A percentile compares a stretch with the other conserved stretches of the same genome.
Evolutionary conservation across 2,329 filamentous ascomycete species (phyloP).

Genomic region (Leptoxyphium fumago): DNA sequence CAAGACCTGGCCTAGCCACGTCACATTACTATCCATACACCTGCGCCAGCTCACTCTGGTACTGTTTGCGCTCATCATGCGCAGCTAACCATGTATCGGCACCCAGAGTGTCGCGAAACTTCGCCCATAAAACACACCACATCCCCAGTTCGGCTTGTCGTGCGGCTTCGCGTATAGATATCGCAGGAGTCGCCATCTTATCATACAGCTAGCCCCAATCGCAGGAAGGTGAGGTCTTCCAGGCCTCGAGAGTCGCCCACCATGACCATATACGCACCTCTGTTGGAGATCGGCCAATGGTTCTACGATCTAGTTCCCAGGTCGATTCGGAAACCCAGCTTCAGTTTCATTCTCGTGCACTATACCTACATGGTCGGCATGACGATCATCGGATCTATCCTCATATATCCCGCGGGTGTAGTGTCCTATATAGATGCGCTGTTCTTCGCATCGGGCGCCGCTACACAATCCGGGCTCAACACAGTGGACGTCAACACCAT

Average conservation of each 20-base stretch:
- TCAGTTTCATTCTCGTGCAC: slow-evolving; percentile 68
- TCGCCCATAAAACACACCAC: too few relatives aligned
- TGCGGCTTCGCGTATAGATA: too few relatives aligned
- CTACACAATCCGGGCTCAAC: slow-evolving; percentile 89
- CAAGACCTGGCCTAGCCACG: too few relatives aligned
- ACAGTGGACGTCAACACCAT: slow-evolving; percentile 43
- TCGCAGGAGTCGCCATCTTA: too few relatives aligned
- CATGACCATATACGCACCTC: neutral
- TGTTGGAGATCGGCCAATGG: neutral
- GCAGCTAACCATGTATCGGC: too few relatives aligned
- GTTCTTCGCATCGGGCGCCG: slow-evolving; percentile 70
- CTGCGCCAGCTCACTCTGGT: too few relatives aligned
- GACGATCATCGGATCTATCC: slow-evolving; percentile 58
- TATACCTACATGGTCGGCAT: slow-evolving; percentile 64
- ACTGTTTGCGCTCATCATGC: too few relatives aligned
- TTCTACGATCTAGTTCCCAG: slow-evolving; percentile 1
- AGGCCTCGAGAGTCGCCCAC: neutral
- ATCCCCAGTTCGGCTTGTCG: too few relatives aligned
- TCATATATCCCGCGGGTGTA: slow-evolving; percentile 52
- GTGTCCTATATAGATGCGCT: slow-evolving; percentile 75
- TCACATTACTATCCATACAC: too few relatives aligned
- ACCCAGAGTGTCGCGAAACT: too few relatives aligned
- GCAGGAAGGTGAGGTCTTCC: neutral
- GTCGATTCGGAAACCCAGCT: slow-evolving; percentile 26
- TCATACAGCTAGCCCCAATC: too few relatives aligned